Conservation (phyloP, 179 eudicot genomes). For the Drosera spatulata region DNA sequence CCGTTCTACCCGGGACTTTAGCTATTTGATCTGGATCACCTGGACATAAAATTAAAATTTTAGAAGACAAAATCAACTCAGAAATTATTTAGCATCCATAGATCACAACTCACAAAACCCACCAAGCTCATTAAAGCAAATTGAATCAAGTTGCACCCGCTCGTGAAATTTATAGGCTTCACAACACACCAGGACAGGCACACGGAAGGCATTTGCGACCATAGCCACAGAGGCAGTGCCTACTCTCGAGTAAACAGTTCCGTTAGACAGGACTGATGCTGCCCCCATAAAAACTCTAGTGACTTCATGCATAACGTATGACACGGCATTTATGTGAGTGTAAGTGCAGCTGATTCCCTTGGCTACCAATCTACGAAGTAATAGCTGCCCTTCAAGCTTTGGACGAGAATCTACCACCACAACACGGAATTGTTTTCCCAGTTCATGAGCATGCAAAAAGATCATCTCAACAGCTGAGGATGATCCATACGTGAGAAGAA, state of each 20-base stretch:
- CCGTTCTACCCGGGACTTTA: constrained; percentile 70
- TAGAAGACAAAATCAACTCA: too few relatives aligned
- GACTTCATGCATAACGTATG: constrained; percentile 91
- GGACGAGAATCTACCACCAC: constrained; percentile 91
- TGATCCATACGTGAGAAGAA: constrained; percentile 86
- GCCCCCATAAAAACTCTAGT: constrained; percentile 91
- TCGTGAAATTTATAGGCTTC: constrained; percentile 99
- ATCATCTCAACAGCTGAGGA: constrained; percentile 95
- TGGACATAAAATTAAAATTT: constrained; percentile 11
- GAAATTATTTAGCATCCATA: too few relatives aligned
- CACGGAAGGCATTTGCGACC: constrained; percentile 93
- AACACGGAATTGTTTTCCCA: constrained; percentile 76
- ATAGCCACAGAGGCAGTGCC: constrained; percentile 98
- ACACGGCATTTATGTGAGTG: constrained; percentile 95
- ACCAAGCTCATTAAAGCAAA: constrained; percentile 99
- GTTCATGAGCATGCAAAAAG: constrained; percentile 77
- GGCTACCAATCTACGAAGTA: constrained; percentile 87
- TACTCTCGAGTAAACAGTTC: constrained; percentile 93
- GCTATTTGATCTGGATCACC: constrained; percentile 81
- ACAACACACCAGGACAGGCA: constrained; percentile 93
- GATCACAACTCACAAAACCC: constrained; percentile 9
- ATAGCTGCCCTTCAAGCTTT: constrained; percentile 76
- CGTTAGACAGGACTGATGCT: constrained; percentile 83
- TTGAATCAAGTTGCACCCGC: constrained; percentile 96
- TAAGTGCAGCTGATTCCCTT: constrained; percentile 87